Percentiles rank a stretch among this genome's conserved stretches.
These are phyloP conservation scores for Rhodotorula sp. DNA, from an alignment of 1,284 basidiomycete species.

Conservation along the genomic window DNA sequence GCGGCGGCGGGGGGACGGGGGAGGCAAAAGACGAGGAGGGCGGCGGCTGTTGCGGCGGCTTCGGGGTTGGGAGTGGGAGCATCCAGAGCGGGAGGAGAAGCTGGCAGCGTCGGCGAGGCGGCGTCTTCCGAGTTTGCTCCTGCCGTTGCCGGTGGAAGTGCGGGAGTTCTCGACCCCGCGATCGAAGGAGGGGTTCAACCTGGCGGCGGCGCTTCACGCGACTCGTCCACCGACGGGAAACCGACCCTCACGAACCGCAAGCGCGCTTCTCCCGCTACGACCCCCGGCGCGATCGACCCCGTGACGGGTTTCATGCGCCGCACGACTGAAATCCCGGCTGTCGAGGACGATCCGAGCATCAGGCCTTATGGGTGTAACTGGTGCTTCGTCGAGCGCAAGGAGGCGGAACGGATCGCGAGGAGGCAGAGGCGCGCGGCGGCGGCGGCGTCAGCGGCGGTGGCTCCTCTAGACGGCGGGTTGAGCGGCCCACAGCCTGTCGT, in stretches of 20 bases:
- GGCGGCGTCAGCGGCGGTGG: background rate
- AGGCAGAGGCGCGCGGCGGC: slow-evolving; percentile 1
- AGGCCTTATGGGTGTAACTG: slow-evolving; percentile 40
- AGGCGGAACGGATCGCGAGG: background rate
- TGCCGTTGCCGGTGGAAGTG: too few species aligned
- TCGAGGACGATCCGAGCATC: slow-evolving; percentile 39
- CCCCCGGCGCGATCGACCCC: slow-evolving; percentile 8
- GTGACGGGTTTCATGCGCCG: slow-evolving; percentile 8
- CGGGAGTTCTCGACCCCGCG: background rate
- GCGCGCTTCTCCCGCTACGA: background rate
- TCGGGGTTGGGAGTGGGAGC: background rate
- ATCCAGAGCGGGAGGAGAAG: background rate
- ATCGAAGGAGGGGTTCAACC: background rate
- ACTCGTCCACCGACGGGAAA: background rate
- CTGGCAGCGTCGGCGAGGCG: background rate
- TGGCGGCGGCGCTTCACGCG: background rate
- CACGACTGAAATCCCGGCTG: slow-evolving; percentile 38
- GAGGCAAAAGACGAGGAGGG: background rate
- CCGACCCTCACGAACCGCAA: background rate
- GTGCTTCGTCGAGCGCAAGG: slow-evolving; percentile 13
- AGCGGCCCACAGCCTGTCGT: too few species aligned
- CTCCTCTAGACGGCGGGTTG: too few species aligned
- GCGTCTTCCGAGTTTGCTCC: slow-evolving; percentile 1
- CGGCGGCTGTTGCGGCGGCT: background rate
- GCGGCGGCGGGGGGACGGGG: background rate